phyloP scores from a whole-genome alignment of 2,329 filamentous ascomycete genomes.

The Aspergillus pseudotamarii region DNA sequence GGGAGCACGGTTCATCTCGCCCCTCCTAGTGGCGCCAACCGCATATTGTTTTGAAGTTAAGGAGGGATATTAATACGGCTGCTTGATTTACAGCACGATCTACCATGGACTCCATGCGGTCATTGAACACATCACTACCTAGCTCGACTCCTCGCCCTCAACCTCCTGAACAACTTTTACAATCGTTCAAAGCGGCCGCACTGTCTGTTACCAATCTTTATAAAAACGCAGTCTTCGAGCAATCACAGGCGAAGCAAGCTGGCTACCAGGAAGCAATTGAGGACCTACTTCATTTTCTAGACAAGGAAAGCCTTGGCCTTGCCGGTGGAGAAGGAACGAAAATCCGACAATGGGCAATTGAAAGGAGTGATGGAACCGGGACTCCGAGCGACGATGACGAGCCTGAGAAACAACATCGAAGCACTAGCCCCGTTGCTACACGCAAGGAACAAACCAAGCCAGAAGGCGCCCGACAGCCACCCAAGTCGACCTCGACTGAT shows the following conservation, averaged over 20 bases:
- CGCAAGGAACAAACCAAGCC: slow-evolving; percentile 37
- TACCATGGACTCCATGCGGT: slow-evolving; percentile 66
- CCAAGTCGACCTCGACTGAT: slow-evolving; percentile 34
- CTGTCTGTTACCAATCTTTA: slow-evolving; percentile 95
- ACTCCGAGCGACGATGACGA: slow-evolving; percentile 50
- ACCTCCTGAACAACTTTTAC: slow-evolving; percentile 65
- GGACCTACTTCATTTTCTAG: slow-evolving; percentile 82
- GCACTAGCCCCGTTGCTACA: slow-evolving; percentile 36
- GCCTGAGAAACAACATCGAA: slow-evolving; percentile 40
- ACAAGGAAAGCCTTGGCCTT: slow-evolving; percentile 77
- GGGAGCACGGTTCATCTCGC: slow-evolving; percentile 24
- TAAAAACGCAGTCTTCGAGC: slow-evolving; percentile 81
- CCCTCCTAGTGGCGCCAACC: slow-evolving; percentile 21
- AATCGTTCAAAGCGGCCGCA: slow-evolving; percentile 89
- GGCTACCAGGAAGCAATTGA: slow-evolving; percentile 95
- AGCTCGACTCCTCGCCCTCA: slow-evolving; percentile 51
- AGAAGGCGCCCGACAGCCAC: slow-evolving; percentile 28
- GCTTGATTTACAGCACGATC: slow-evolving; percentile 11
- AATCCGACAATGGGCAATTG: slow-evolving; percentile 63
- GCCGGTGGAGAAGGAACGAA: slow-evolving; percentile 76
- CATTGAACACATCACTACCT: slow-evolving; percentile 64
- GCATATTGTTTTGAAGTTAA: slow-evolving; percentile 5
- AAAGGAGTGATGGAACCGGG: slow-evolving; percentile 48
- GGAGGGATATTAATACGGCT: slow-evolving; percentile 10
- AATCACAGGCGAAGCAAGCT: slow-evolving; percentile 72